phyloP scores from a whole-genome alignment of 192 early-diverging fungal genomes.

The Backusella australiensis region DNA sequence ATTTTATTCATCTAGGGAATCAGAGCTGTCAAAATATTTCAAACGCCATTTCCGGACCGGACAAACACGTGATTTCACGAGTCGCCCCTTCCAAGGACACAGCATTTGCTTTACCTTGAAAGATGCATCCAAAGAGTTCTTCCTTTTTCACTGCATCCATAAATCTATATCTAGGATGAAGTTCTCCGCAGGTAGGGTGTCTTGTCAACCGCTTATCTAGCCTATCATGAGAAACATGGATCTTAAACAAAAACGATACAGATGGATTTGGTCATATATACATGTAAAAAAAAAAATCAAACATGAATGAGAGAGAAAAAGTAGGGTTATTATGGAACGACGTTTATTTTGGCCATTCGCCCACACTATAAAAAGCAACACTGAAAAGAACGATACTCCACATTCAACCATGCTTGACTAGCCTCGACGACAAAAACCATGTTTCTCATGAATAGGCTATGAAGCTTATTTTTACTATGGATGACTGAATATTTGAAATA shows the following conservation, averaged over 20 bases:
- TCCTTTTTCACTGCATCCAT: constrained; percentile 28
- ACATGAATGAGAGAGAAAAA: background rate
- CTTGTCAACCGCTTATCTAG: background rate
- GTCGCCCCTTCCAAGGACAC: background rate
- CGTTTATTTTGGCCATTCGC: background rate
- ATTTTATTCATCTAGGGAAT: background rate
- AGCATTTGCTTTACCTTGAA: constrained; percentile 1
- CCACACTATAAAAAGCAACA: background rate
- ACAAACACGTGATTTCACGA: background rate
- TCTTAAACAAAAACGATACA: background rate
- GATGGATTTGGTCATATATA: constrained; percentile 3
- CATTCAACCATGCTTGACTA: background rate
- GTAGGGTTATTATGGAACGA: background rate
- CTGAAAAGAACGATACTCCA: background rate
- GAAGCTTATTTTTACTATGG: background rate
- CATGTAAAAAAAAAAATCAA: background rate
- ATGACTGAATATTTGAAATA: constrained; percentile 12
- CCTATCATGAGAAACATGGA: constrained; percentile 3
- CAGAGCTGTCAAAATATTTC: background rate
- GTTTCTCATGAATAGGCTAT: background rate
- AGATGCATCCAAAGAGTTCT: constrained; percentile 16
- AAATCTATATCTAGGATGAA: constrained; percentile 21
- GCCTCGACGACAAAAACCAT: background rate
- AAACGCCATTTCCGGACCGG: background rate
- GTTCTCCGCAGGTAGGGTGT: constrained; percentile 21